A percentile compares a stretch with the other conserved stretches of the same genome.
Evolutionary conservation across 352 stramenopile genomes (phyloP).

Genomic region (Globisporangium recalcitrans): DNA sequence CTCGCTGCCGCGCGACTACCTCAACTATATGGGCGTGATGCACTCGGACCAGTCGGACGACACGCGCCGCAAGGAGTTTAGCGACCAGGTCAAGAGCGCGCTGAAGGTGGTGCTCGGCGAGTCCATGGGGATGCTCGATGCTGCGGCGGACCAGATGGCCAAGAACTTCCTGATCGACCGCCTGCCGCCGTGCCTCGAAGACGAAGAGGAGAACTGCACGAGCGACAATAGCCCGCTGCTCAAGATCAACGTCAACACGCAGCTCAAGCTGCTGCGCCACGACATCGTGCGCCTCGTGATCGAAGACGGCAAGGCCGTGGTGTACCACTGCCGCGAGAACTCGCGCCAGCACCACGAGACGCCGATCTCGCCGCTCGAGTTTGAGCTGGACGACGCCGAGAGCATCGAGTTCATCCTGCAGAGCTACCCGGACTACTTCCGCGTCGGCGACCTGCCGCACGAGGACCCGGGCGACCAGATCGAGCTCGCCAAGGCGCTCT

Average conservation of each 20-base stretch:
- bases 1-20: conserved; percentile 82
- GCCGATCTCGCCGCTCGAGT: conserved; percentile 65
- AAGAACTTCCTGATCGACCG: conserved; percentile 78
- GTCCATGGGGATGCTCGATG: conserved; percentile 68
- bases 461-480: conserved; percentile 70
- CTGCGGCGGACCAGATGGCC: conserved; percentile 75
- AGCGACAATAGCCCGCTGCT: conserved; percentile 69
- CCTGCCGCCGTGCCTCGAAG: conserved; percentile 61
- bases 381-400: conserved; percentile 74
- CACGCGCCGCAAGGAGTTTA: conserved; percentile 37
- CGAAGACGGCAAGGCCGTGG: conserved; percentile 66
- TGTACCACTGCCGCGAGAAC: conserved; percentile 82
- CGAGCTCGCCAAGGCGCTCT: conserved; percentile 60
- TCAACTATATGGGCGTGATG: conserved; percentile 88
- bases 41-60: conserved; percentile 65
- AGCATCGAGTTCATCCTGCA: conserved; percentile 74
- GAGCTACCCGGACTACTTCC: conserved; percentile 75
- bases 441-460: conserved; percentile 70
- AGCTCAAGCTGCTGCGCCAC: conserved; percentile 65
- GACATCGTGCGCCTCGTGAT: conserved; percentile 68
- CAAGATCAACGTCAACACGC: conserved; percentile 78
- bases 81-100: conserved; percentile 44
- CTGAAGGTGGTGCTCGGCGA: conserved; percentile 61
- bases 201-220: conserved; percentile 78
- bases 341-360: conserved; percentile 70